A percentile compares a stretch with the other conserved stretches of the same genome.
Conservation (phyloP, 2,329 filamentous ascomycete species). For the Myotisia sp. region DNA sequence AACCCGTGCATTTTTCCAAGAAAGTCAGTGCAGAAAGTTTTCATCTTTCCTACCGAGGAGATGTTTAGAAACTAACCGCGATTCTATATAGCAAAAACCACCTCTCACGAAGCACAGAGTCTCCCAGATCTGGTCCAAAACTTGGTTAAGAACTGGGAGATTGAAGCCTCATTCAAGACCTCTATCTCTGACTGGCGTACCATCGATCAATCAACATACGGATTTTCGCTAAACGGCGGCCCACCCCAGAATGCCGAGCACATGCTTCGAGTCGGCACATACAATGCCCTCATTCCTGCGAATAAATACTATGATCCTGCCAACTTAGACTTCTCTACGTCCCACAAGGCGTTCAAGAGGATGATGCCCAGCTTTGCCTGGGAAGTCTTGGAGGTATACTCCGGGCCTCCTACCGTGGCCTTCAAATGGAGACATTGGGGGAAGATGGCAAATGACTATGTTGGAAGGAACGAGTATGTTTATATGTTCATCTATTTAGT, state of each 20-base stretch:
- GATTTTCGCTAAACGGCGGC: conserved; percentile 50
- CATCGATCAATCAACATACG: conserved; percentile 45
- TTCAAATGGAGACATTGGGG: conserved; percentile 59
- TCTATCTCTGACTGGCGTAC: conserved; percentile 50
- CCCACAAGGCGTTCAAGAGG: conserved; percentile 56
- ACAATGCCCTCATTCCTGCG: conserved; percentile 51
- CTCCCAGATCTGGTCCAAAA: conserved; percentile 51
- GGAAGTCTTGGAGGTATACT: conserved; percentile 56
- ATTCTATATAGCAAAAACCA: conserved; percentile 38
- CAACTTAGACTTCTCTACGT: conserved; percentile 47
- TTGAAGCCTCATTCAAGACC: conserved; percentile 55
- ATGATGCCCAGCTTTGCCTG: conserved; percentile 62
- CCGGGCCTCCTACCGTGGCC: conserved; percentile 46
- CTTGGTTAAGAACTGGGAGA: conserved; percentile 60
- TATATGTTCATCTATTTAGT: background rate
- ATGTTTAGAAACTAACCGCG: conserved; percentile 3
- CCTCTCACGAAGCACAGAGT: conserved; percentile 41
- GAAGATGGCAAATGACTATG: conserved; percentile 51
- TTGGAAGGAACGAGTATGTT: conserved; percentile 47
- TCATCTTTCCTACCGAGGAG: conserved; percentile 15
- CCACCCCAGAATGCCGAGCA: conserved; percentile 43
- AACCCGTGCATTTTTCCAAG: conserved; percentile 44
- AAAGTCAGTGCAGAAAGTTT: conserved; percentile 33
- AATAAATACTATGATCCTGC: conserved; percentile 51
- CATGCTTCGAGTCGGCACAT: conserved; percentile 54